Conservation (phyloP, 305 asterid genomes). For the Solanum hybrid region DNA sequence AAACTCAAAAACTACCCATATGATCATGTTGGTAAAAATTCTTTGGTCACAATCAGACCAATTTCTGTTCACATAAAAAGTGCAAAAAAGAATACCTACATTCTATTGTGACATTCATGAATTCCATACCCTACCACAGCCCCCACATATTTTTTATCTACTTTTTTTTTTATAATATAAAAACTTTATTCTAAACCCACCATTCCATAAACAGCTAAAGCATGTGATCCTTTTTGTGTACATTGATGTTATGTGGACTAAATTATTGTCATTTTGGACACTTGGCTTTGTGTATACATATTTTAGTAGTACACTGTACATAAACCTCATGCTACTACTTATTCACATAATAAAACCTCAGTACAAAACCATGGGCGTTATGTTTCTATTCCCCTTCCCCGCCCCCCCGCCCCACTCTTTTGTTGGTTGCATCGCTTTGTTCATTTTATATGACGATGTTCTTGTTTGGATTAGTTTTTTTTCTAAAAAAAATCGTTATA, state of each 20-base stretch:
- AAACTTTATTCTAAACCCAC: constrained; percentile 2
- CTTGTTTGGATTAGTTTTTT: no score
- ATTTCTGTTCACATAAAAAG: constrained; percentile 1
- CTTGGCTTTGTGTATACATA: not conserved
- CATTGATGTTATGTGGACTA: constrained; percentile 8
- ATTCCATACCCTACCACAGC: not conserved
- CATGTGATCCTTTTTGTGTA: constrained; percentile 8
- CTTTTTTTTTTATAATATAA: not conserved
- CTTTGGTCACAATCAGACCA: not conserved
- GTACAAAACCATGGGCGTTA: constrained; percentile 5
- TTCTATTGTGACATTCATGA: constrained; percentile 2
- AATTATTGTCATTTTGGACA: constrained; percentile 5
- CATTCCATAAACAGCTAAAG: constrained; percentile 4
- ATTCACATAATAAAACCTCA: not conserved
- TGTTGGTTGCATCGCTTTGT: not conserved
- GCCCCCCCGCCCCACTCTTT: not conserved
- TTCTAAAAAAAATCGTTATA: accelerated
- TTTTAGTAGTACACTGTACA: not conserved
- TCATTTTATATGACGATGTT: not conserved
- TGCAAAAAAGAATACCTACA: constrained; percentile 2
- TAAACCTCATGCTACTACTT: not conserved
- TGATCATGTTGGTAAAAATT: not conserved
- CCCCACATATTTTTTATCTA: not conserved
- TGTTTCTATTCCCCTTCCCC: not conserved
- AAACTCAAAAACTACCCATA: not conserved